These are phyloP conservation scores for Mycena maculata DNA, from an alignment of 768 basidiomycete species.

Conservation along the genomic window DNA sequence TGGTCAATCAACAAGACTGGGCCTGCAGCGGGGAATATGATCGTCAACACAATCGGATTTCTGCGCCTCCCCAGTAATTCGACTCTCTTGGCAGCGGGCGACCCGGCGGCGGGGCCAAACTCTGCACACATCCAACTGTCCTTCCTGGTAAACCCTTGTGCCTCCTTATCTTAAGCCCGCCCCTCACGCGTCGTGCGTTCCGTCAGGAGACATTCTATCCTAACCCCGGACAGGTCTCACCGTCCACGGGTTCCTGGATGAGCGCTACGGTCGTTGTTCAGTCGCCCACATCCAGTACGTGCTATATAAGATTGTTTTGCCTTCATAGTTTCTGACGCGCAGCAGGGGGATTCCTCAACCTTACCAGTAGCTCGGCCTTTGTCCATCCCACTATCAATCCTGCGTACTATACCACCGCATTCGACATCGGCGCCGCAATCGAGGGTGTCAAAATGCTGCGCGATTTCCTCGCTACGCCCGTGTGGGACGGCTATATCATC, in stretches of 20 bases:
- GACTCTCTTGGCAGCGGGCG: not conserved
- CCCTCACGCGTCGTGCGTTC: not conserved
- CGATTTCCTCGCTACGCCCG: slow-evolving; percentile 19
- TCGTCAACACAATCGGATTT: slow-evolving; percentile 25
- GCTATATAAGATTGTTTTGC: not conserved
- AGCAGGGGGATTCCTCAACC: slow-evolving; percentile 12
- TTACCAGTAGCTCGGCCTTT: slow-evolving; percentile 14
- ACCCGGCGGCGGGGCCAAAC: slow-evolving; percentile 18
- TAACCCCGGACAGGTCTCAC: slow-evolving; percentile 14
- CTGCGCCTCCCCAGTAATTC: slow-evolving; percentile 12
- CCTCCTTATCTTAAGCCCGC: too few species aligned
- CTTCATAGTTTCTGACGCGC: not conserved
- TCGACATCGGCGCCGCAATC: slow-evolving; percentile 16
- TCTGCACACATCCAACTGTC: slow-evolving; percentile 15
- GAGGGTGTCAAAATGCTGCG: not conserved
- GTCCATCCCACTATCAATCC: slow-evolving; percentile 20
- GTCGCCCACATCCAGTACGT: slow-evolving; percentile 25
- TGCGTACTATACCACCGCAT: slow-evolving; percentile 12
- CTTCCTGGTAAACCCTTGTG: not conserved
- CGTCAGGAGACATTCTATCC: slow-evolving; percentile 1
- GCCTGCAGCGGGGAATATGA: slow-evolving; percentile 1
- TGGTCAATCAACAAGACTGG: slow-evolving; percentile 12
- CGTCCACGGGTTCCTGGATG: slow-evolving; percentile 15
- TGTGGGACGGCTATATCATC: slow-evolving; percentile 17
- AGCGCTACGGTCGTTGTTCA: not conserved